Percentiles rank a stretch among this genome's conserved stretches.
Evolutionary conservation across 768 basidiomycete species (phyloP).

Genomic region (Daedalea quercina): DNA sequence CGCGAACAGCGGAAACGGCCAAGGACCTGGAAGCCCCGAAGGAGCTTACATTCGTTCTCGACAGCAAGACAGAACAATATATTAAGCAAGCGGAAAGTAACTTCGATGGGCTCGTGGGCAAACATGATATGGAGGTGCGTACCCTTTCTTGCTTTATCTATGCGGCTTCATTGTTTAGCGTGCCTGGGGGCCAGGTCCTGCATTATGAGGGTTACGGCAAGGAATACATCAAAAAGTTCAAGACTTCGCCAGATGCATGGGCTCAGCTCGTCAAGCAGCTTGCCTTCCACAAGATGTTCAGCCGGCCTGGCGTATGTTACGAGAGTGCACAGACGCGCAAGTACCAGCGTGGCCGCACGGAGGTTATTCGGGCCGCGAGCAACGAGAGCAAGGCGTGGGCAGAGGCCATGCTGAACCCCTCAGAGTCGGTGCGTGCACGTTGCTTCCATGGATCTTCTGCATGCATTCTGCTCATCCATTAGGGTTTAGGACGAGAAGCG

Average conservation of each 20-base stretch:
- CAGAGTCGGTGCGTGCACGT: slow-evolving; percentile 32
- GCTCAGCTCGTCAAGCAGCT: slow-evolving; percentile 94
- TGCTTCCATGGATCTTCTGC: background rate
- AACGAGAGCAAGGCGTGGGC: slow-evolving; percentile 81
- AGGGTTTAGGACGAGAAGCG: slow-evolving; percentile 44
- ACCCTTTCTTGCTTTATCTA: background rate
- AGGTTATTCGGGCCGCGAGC: slow-evolving; percentile 87
- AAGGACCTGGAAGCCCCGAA: slow-evolving; percentile 44
- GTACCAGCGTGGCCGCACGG: slow-evolving; percentile 86
- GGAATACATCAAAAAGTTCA: slow-evolving; percentile 72
- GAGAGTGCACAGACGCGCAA: slow-evolving; percentile 94
- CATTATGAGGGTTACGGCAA: slow-evolving; percentile 65
- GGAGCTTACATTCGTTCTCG: slow-evolving; percentile 68
- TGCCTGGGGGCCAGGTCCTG: slow-evolving; percentile 13
- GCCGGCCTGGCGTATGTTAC: slow-evolving; percentile 76
- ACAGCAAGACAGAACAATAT: slow-evolving; percentile 42
- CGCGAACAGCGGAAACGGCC: slow-evolving; percentile 28
- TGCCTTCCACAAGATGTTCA: slow-evolving; percentile 83
- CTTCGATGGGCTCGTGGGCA: slow-evolving; percentile 69
- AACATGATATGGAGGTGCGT: slow-evolving; percentile 75
- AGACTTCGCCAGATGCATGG: slow-evolving; percentile 90
- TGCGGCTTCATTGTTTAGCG: background rate
- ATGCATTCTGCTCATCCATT: background rate
- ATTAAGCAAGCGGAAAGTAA: slow-evolving; percentile 54
- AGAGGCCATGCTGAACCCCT: slow-evolving; percentile 75